These are phyloP conservation scores for Citrullus colocynthis DNA, from an alignment of 306 rosid genomes.

Conservation along the genomic window DNA sequence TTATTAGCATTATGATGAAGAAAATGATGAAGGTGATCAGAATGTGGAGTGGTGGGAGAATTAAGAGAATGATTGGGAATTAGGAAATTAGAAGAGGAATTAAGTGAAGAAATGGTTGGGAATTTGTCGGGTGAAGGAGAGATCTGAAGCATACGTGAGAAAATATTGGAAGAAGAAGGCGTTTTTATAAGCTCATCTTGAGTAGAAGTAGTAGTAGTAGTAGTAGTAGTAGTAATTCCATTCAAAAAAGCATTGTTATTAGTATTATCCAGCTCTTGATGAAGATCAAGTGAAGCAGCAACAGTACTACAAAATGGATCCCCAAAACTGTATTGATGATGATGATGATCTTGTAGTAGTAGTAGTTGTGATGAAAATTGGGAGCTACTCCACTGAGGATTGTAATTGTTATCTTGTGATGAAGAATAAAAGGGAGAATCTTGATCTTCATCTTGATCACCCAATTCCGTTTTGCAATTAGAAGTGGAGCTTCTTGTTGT, in stretches of 20 bases:
- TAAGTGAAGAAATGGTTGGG: neutral
- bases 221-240: neutral
- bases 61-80: neutral
- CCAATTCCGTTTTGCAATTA: too few species aligned
- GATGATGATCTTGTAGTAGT: too few species aligned
- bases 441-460: too few species aligned
- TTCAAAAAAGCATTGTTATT: slow-evolving; percentile 1
- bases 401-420: too few species aligned
- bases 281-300: slow-evolving; percentile 3
- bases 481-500: neutral
- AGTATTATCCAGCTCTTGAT: neutral
- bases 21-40: slow-evolving; percentile 3
- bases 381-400: too few species aligned
- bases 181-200: neutral
- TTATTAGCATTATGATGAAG: neutral
- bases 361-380: too few species aligned
- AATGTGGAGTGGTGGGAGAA: neutral
- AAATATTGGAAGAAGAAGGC: slow-evolving; percentile 32
- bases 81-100: neutral
- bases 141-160: slow-evolving; percentile 89
- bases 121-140: slow-evolving; percentile 29
- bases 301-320: slow-evolving; percentile 40
- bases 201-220: neutral
- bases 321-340: slow-evolving; percentile 30
- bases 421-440: too few species aligned